Evolutionary conservation across 2,329 filamentous ascomycete species (phyloP), one percentile per base, ranked within the genome.

Genomic region (Simplicillium aogashimaense): DNA sequence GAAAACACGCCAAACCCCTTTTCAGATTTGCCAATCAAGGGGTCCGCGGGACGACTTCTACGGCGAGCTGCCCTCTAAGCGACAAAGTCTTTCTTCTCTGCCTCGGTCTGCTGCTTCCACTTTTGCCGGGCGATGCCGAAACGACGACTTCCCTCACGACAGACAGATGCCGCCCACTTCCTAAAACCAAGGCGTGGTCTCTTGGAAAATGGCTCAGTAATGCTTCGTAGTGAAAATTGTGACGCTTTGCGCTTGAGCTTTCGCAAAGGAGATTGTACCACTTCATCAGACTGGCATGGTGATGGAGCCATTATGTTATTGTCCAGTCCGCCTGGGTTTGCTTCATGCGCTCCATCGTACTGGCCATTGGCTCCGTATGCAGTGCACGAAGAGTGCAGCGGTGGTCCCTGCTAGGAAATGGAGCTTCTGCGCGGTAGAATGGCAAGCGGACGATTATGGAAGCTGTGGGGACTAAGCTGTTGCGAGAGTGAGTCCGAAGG

Each of bases 161-260:
- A 58, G 16, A 60, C 45, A 14, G 43, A 52, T 30, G 37, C 49
- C 10, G 56, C 59, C 39, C 58, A 47, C 37, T 50, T 55, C 18
- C 57, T 53, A 20, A 62, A 40, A 2, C 52, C 46, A n/a, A 57
- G 42, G 1, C 49, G 48, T 2, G 48, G 49, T 4, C 54, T 48
- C 37, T 57, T 54, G 7, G 49, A 43, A 12, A 58, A 42, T 13
- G 54, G 46, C 16, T 42, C 49, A 6, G 50, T 45, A 8, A 58
- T 32, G 41, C 51, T 58, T 15, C 48, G 47, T 16, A 60, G 43
- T 9, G 55, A 59, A 40, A 58, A 55, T 3, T 49, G 40, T 1
- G 59, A 60, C 2, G 57, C 50, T 16, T 54, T 56, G 28, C 59
- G 57, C 38, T 61, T 61, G 7, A 43, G 43, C n/a, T 33, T 43